Conservation (phyloP, 495 filamentous ascomycete species). For the Xylaria flabelliformis region DNA sequence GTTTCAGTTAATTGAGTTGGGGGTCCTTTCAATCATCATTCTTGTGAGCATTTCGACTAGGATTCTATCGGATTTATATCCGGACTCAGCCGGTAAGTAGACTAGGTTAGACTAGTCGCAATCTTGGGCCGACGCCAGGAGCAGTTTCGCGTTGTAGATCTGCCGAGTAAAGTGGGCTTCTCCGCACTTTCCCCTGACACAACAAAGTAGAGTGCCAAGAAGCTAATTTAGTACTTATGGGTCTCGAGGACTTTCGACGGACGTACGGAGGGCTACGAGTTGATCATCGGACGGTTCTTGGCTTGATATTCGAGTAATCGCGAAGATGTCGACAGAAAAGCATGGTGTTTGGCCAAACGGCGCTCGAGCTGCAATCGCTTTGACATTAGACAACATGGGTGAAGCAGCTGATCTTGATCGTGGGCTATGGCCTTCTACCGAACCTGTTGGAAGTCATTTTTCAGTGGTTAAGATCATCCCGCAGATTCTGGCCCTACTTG, state of each 20-base stretch:
- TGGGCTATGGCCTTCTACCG: constrained; percentile 32
- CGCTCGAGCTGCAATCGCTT: constrained; percentile 41
- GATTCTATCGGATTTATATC: too few species aligned
- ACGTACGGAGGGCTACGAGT: not conserved
- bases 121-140: too few species aligned
- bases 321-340: not conserved
- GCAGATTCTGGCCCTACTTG: constrained; percentile 42
- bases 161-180: too few species aligned
- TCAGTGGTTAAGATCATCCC: constrained; percentile 27
- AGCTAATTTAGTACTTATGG: not conserved
- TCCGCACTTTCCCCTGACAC: not conserved
- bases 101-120: too few species aligned
- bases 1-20: too few species aligned
- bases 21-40: too few species aligned
- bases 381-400: constrained; percentile 50
- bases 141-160: too few species aligned
- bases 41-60: too few species aligned
- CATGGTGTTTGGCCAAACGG: constrained; percentile 36
- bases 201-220: not conserved
- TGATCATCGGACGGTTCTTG: not conserved
- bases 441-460: constrained; percentile 35
- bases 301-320: not conserved
- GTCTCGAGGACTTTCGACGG: not conserved
- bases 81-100: too few species aligned
- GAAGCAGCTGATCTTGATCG: constrained; percentile 46